Evolutionary conservation across 805 yeast species (phyloP), one percentile per base, ranked within the genome.

Genomic region (Candida endomychidarum): DNA sequence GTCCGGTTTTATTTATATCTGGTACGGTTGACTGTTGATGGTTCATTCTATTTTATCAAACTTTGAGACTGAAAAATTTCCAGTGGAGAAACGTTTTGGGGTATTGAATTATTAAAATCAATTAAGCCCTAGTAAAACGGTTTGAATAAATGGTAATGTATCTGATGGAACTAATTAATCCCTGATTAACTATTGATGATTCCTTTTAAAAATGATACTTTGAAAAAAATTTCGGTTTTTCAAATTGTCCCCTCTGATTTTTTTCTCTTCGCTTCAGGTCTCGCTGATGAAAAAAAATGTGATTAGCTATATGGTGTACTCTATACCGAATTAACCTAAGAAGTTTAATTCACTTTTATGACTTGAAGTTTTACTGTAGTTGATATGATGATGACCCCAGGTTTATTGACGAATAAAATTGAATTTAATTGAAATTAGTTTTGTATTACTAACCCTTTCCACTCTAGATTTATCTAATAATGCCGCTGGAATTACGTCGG

Each of bases 251-350:
- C 35, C 21, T 15, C 21, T 26, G 21, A 32, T 32, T 32, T 32
- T 32, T 32, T 32, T 15, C 25, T 31, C 34, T 19, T 21, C 34
- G 25, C 34, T 20, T 15, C 14, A 7, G n/a, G 31, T 16, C 27
- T 32, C 35, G 35, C 26, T 32, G 26, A 15, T 32, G 26, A 32
- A 32, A 21, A 21, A n/a, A 21, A 30, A 16, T 32, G 35, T 32
- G 35, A 32, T 32, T 32, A 32, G 35, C 26, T 32, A 20, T 31
- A 31, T 12, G 4, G 9, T 9, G 35, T 21, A 27, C 17, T 4
- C 19, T 25, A 11, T 25, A n/a, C 15, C 15, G 28, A 14, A 7
- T 25, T 25, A 25, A 25, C 28, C 22, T 20, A 8, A 8, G 8
- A 20, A 20, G n/a, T n/a, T n/a, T n/a, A n/a, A n/a, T n/a, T n/a